These are phyloP conservation scores for Wickerhamiella nectarea DNA, from an alignment of 805 yeast species.

Conservation along the genomic window DNA sequence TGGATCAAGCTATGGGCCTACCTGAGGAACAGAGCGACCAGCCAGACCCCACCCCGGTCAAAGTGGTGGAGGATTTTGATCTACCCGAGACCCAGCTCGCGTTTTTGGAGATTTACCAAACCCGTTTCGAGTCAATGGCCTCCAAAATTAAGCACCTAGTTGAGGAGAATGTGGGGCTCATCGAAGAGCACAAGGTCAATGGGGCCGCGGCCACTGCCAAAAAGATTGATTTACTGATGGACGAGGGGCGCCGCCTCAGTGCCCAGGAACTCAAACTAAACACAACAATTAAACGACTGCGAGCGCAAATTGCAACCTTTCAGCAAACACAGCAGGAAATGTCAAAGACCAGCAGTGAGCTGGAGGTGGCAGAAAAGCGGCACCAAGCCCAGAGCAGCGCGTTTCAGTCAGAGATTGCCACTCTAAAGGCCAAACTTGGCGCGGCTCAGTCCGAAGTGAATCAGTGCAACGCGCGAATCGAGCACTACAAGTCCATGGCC, in stretches of 20 bases:
- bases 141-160: slow-evolving; percentile 14
- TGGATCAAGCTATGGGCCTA: slow-evolving; percentile 28
- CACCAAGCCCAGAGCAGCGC: slow-evolving; percentile 4
- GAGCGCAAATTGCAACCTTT: slow-evolving; percentile 26
- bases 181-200: neutral
- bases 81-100: slow-evolving; percentile 1
- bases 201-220: slow-evolving; percentile 30
- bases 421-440: slow-evolving; percentile 23
- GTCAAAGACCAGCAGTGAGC: slow-evolving; percentile 18
- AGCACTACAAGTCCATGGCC: slow-evolving; percentile 30
- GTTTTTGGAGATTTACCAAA: slow-evolving; percentile 2
- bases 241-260: slow-evolving; percentile 22
- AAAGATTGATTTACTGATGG: slow-evolving; percentile 49
- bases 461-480: slow-evolving; percentile 58
- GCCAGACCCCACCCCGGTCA: slow-evolving; percentile 8
- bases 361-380: slow-evolving; percentile 10
- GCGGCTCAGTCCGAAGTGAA: slow-evolving; percentile 20
- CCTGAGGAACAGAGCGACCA: slow-evolving; percentile 17
- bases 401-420: slow-evolving; percentile 30
- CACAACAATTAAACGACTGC: slow-evolving; percentile 51
- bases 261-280: slow-evolving; percentile 46
- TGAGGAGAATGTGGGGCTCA: slow-evolving; percentile 3
- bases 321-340: slow-evolving; percentile 28
- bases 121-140: slow-evolving; percentile 10
- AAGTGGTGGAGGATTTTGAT: slow-evolving; percentile 5